phyloP scores from a whole-genome alignment of 345 rosid genomes.

The Trapa incisa region DNA sequence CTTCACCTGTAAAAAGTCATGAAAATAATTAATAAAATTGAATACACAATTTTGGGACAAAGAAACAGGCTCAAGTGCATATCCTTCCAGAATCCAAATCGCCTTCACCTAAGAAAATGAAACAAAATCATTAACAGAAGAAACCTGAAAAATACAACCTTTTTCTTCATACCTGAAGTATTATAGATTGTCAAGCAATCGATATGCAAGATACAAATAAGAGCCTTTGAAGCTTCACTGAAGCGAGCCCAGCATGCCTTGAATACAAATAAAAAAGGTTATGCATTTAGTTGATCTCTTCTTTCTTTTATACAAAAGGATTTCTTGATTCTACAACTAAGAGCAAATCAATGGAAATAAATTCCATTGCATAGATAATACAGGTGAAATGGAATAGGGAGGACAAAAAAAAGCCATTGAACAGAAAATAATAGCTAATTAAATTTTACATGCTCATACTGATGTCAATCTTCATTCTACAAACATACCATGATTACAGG shows the following conservation, averaged over 20 bases:
- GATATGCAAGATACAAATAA: constrained; percentile 62
- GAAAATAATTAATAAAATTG: neutral
- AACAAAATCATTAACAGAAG: neutral
- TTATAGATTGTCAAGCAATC: constrained; percentile 63
- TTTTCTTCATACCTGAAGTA: constrained; percentile 44
- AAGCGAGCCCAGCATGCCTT: constrained; percentile 91
- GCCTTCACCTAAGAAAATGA: neutral
- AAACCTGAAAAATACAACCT: neutral
- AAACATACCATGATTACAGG: constrained; percentile 38
- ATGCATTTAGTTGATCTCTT: neutral
- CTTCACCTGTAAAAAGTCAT: constrained; percentile 50
- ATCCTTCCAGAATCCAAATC: neutral
- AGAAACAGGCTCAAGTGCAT: neutral
- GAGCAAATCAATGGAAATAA: neutral
- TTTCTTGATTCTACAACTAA: neutral
- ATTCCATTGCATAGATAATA: neutral
- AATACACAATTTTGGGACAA: neutral
- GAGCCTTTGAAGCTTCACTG: constrained; percentile 46
- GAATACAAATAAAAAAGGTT: constrained; percentile 3
- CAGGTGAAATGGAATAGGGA: no score
- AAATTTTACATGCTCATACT: neutral
- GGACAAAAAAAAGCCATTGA: no score
- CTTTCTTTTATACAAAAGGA: neutral
- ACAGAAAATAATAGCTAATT: no score
- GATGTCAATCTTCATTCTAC: neutral